Evolutionary conservation across 495 filamentous ascomycete genomes (phyloP), one percentile per base, ranked within the genome.

Genomic region (Podospora sp.): DNA sequence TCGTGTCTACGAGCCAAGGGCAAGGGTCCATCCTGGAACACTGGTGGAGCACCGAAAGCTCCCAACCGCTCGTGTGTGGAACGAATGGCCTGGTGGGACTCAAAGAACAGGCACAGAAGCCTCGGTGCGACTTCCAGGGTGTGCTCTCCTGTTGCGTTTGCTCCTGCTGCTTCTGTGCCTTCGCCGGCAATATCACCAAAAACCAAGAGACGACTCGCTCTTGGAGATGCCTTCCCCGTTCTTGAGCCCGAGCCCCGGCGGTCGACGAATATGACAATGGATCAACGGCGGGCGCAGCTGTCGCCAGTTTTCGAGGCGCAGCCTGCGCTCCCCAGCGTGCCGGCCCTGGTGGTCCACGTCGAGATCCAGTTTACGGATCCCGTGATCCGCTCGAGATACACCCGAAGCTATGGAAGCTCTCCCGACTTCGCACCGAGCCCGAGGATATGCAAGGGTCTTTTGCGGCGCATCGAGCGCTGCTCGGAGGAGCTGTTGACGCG

Each of bases 401-500:
- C 35, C 60, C 74, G 77, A 46, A 78, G 72, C 61, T 84, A 84
- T 66, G 76, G 70, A 29, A 73, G 76, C 63, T 83, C 81, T 1
- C 70, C 77, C 0, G 69, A 60, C 2, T 78, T 84, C 33, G 67
- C 74, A 29, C 76, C 80, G 56, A 80, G 70, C 61, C 75, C 77
- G 63, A 71, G 71, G 62, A 70, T 82, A 55, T 80, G 77, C 57
- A 74, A 79, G 24, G 81, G 79, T 3, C 70, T 84, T 8, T 65
- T 83, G 22, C 77, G 80, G 40, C 80, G 81, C 51, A 78, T 83
- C 40, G 79, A 83, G 68, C 81, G 81, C 65, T 83, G 80, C 68
- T 79, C 75, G 50, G 63, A 81, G 62, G 81, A 84, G 68, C 72
- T 84, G 49, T 73, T 84, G 66, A 83, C 81, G 12, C 75, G 81